phyloP scores from a whole-genome alignment of 2,329 filamentous ascomycete genomes.

The Septoria linicola region DNA sequence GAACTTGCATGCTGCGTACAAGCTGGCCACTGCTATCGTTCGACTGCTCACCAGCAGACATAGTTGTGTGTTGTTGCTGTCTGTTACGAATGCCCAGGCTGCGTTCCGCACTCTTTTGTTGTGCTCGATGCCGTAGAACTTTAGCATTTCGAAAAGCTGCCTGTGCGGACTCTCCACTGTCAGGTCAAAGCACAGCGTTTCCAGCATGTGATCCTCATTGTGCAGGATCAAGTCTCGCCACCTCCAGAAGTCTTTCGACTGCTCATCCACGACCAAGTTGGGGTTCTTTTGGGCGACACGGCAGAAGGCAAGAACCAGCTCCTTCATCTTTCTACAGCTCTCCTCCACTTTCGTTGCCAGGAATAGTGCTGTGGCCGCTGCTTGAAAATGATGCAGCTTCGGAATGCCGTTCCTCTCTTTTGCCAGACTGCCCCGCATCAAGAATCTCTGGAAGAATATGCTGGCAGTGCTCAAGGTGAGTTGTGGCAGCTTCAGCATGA shows the following conservation, averaged over 20 bases:
- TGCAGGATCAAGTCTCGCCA: slow-evolving; percentile 93
- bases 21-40: slow-evolving; percentile 78
- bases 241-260: slow-evolving; percentile 97
- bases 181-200: slow-evolving; percentile 89
- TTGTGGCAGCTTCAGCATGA: slow-evolving; percentile 87
- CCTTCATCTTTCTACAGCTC: slow-evolving; percentile 92
- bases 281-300: slow-evolving; percentile 94
- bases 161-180: slow-evolving; percentile 87
- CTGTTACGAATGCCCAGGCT: slow-evolving; percentile 92
- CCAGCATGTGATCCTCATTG: slow-evolving; percentile 89
- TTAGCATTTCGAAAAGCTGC: slow-evolving; percentile 76
- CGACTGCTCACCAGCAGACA: slow-evolving; percentile 77
- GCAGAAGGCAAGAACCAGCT: slow-evolving; percentile 89
- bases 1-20: slow-evolving; percentile 82
- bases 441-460: slow-evolving; percentile 93
- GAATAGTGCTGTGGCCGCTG: slow-evolving; percentile 87
- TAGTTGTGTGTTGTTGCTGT: slow-evolving; percentile 79
- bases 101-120: slow-evolving; percentile 81
- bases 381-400: slow-evolving; percentile 81
- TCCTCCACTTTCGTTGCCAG: slow-evolving; percentile 97
- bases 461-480: slow-evolving; percentile 88
- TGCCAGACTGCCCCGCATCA: slow-evolving; percentile 84
- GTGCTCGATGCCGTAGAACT: slow-evolving; percentile 69
- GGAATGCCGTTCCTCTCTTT: slow-evolving; percentile 62
- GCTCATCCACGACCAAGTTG: slow-evolving; percentile 86